Percentiles rank a stretch among this genome's conserved stretches.
These are phyloP conservation scores for Epichloe sp. DNA, from an alignment of 2,329 filamentous ascomycete species.

Conservation along the genomic window DNA sequence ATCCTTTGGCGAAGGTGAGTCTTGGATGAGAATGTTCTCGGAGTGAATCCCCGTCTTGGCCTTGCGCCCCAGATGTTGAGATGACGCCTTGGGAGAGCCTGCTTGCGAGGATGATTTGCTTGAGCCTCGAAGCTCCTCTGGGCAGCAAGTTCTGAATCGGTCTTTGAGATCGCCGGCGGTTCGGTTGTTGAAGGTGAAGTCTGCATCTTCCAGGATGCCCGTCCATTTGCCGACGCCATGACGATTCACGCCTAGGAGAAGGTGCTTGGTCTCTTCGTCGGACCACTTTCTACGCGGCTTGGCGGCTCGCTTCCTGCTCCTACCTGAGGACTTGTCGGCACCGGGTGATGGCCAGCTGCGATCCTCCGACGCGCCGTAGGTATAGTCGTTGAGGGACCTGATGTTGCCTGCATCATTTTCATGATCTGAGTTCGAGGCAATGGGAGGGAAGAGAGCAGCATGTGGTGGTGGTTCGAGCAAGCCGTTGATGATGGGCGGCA, in stretches of 20 bases:
- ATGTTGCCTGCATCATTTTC: slow-evolving; percentile 30
- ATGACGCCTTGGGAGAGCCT: slow-evolving; percentile 11
- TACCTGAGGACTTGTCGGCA: slow-evolving; percentile 19
- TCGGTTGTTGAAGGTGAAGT: slow-evolving; percentile 47
- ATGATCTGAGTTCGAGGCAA: slow-evolving; percentile 42
- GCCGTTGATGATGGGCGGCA: slow-evolving; percentile 53
- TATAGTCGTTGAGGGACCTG: slow-evolving; percentile 29
- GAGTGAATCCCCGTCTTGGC: slow-evolving; percentile 36
- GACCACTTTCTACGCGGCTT: slow-evolving; percentile 52
- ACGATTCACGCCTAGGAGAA: slow-evolving; percentile 46
- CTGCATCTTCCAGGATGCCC: slow-evolving; percentile 46
- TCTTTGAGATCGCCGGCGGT: slow-evolving; percentile 53
- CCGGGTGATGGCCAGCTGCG: slow-evolving; percentile 14
- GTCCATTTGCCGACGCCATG: slow-evolving; percentile 56
- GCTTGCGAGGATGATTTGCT: slow-evolving; percentile 16
- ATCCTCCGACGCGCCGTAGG: slow-evolving; percentile 18
- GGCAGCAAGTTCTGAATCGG: slow-evolving; percentile 53
- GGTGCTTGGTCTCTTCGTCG: slow-evolving; percentile 49
- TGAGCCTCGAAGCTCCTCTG: slow-evolving; percentile 41
- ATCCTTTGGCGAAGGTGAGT: slow-evolving; percentile 16
- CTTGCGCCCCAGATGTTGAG: slow-evolving; percentile 21
- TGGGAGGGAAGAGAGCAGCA: slow-evolving; percentile 49
- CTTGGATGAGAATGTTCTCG: slow-evolving; percentile 43
- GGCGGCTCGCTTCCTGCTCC: slow-evolving; percentile 38
- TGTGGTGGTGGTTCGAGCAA: slow-evolving; percentile 49